Conservation (phyloP, 148 eudicot genomes). For the Selenicereus undatus region DNA sequence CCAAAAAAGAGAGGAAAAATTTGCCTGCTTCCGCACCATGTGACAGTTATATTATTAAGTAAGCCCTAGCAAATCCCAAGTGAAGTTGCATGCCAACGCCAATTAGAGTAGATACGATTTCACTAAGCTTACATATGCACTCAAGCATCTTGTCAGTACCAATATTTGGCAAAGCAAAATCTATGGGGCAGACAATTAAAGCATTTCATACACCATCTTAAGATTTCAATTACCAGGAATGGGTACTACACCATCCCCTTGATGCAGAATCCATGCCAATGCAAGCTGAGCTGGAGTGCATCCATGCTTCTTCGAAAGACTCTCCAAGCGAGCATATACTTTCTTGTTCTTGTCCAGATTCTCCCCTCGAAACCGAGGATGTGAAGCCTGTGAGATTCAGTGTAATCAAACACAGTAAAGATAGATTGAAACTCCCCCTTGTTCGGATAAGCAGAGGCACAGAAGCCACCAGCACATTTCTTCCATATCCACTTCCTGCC, state of each 20-base stretch:
- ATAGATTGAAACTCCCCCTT: neutral
- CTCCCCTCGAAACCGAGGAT: conserved; percentile 57
- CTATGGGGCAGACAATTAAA: too few relatives aligned
- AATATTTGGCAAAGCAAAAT: too few relatives aligned
- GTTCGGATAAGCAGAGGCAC: too few relatives aligned
- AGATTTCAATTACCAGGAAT: conserved; percentile 57
- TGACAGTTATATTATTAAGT: too few relatives aligned
- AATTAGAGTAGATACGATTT: too few relatives aligned
- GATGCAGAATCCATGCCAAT: conserved; percentile 76
- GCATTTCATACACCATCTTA: too few relatives aligned
- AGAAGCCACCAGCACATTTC: neutral
- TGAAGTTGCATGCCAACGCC: too few relatives aligned
- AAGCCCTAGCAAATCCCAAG: too few relatives aligned
- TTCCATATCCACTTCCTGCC: neutral
- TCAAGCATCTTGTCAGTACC: too few relatives aligned
- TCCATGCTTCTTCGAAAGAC: conserved; percentile 51
- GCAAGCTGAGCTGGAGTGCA: conserved; percentile 73
- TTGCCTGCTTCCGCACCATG: too few relatives aligned
- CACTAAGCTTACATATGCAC: too few relatives aligned
- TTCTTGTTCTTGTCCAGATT: conserved; percentile 70
- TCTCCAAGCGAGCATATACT: conserved; percentile 44
- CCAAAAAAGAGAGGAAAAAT: too few relatives aligned
- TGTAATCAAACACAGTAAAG: neutral
- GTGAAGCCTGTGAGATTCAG: conserved; percentile 26
- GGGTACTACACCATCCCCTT: conserved; percentile 67